Evolutionary conservation across 2,329 filamentous ascomycete species (phyloP).

Genomic region (Cladosporium sp.): DNA sequence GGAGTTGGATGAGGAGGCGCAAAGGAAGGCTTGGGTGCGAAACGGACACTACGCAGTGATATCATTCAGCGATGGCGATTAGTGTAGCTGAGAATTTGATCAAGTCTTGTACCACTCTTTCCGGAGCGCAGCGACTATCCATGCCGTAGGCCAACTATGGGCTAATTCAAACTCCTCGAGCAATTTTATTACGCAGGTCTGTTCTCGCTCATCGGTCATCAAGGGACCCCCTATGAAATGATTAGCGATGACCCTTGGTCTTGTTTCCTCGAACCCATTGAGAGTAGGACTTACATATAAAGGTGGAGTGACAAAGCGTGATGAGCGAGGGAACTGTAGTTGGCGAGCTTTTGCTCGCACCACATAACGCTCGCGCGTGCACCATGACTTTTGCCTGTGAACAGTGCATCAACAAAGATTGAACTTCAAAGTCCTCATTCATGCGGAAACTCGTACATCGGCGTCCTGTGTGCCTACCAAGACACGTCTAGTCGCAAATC

Average conservation of each 20-base stretch:
- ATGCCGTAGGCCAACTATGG: constrained; percentile 4
- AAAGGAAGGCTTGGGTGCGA: constrained; percentile 80
- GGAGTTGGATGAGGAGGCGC: constrained; percentile 63
- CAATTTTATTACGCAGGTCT: constrained; percentile 2
- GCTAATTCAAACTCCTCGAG: constrained; percentile 1
- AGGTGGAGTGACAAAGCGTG: constrained; percentile 4
- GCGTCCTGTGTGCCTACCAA: neutral
- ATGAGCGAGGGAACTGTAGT: constrained; percentile 1
- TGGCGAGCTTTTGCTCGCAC: constrained; percentile 2
- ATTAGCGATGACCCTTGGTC: neutral
- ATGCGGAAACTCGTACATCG: constrained; percentile 1
- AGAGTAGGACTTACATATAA: constrained; percentile 5
- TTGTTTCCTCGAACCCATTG: neutral
- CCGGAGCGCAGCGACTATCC: constrained; percentile 1
- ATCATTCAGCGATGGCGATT: constrained; percentile 68
- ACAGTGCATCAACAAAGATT: neutral
- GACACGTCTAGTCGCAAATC: constrained; percentile 1
- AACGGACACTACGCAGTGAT: constrained; percentile 95
- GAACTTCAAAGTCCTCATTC: neutral
- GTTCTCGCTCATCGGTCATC: constrained; percentile 4
- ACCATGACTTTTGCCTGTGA: constrained; percentile 4
- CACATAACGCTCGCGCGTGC: constrained; percentile 3
- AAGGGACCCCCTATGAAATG: constrained; percentile 1
- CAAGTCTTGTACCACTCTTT: constrained; percentile 2
- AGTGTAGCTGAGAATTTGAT: neutral